phyloP scores from a whole-genome alignment of 805 yeast genomes.

The Yarrowia sp. region DNA sequence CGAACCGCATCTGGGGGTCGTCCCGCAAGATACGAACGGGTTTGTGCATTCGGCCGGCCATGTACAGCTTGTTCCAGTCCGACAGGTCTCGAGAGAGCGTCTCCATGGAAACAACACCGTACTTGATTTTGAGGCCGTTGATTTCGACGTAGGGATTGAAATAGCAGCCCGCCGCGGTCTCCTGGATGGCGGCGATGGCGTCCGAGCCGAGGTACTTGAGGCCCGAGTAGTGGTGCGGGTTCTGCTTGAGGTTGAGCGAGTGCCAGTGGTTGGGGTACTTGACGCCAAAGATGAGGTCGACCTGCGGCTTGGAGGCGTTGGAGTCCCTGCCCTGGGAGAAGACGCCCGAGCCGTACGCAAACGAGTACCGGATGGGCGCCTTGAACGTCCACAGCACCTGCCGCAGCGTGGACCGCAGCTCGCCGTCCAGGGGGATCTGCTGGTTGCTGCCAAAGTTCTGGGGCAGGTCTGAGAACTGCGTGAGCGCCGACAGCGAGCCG shows the following conservation, averaged over 20 bases:
- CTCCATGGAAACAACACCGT: conserved; percentile 79
- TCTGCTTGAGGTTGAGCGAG: conserved; percentile 66
- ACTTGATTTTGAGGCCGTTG: conserved; percentile 69
- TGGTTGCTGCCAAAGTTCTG: conserved; percentile 67
- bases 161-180: conserved; percentile 86
- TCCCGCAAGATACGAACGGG: conserved; percentile 82
- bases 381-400: conserved; percentile 63
- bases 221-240: conserved; percentile 80
- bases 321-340: conserved; percentile 68
- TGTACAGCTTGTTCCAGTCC: conserved; percentile 85
- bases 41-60: conserved; percentile 93
- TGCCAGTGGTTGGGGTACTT: conserved; percentile 81
- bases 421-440: conserved; percentile 56
- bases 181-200: conserved; percentile 64
- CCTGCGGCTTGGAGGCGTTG: conserved; percentile 62
- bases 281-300: conserved; percentile 86
- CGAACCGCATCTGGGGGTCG: conserved; percentile 65
- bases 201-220: conserved; percentile 66
- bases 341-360: conserved; percentile 96
- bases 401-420: conserved; percentile 56
- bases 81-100: conserved; percentile 69
- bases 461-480: conserved; percentile 56
- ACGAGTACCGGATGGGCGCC: conserved; percentile 78
- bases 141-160: conserved; percentile 88
- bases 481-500: conserved; percentile 58